A percentile compares a stretch with the other conserved stretches of the same genome.
phyloP scores from a whole-genome alignment of 352 stramenopile species.

The Phytophthora idaei region DNA sequence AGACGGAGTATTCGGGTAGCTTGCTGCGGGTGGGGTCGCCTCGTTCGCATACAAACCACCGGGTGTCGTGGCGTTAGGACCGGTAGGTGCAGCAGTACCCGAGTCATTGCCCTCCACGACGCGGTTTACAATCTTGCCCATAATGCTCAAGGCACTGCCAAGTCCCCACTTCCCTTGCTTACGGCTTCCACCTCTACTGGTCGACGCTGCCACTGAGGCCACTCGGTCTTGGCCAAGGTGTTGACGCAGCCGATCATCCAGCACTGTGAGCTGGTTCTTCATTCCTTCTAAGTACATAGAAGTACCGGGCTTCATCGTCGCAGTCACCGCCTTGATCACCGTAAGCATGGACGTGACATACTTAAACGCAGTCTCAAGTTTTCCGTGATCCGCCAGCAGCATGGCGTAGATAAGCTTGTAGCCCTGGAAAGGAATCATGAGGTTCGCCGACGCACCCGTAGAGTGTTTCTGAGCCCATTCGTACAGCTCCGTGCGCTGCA shows the following conservation, averaged over 20 bases:
- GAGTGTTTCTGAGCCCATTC: conserved; percentile 81
- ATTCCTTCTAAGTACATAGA: conserved; percentile 90
- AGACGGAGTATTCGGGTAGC: conserved; percentile 35
- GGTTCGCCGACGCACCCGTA: conserved; percentile 45
- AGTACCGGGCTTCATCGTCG: conserved; percentile 81
- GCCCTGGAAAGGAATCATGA: conserved; percentile 87
- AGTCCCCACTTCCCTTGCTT: conserved; percentile 80
- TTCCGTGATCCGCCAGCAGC: conserved; percentile 83
- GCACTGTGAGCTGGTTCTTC: conserved; percentile 86
- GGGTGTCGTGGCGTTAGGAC: conserved; percentile 14
- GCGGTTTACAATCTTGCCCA: conserved; percentile 89
- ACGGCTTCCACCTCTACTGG: conserved; percentile 41
- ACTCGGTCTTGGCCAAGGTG: conserved; percentile 82
- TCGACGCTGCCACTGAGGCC: conserved; percentile 61
- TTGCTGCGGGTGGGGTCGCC: conserved; percentile 25
- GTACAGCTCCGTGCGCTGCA: conserved; percentile 88
- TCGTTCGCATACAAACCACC: conserved; percentile 43
- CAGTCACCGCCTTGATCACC: conserved; percentile 72
- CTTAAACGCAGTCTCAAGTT: conserved; percentile 84
- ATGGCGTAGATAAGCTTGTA: conserved; percentile 92
- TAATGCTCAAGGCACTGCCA: conserved; percentile 81
- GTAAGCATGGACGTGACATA: conserved; percentile 88
- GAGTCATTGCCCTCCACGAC: conserved; percentile 81
- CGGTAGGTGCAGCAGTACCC: conserved; percentile 8
- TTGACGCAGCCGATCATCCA: conserved; percentile 86